A percentile compares a stretch with the other conserved stretches of the same genome.
These are phyloP conservation scores for Phytophthora uliginosa DNA, from an alignment of 352 stramenopile species.

Conservation along the genomic window DNA sequence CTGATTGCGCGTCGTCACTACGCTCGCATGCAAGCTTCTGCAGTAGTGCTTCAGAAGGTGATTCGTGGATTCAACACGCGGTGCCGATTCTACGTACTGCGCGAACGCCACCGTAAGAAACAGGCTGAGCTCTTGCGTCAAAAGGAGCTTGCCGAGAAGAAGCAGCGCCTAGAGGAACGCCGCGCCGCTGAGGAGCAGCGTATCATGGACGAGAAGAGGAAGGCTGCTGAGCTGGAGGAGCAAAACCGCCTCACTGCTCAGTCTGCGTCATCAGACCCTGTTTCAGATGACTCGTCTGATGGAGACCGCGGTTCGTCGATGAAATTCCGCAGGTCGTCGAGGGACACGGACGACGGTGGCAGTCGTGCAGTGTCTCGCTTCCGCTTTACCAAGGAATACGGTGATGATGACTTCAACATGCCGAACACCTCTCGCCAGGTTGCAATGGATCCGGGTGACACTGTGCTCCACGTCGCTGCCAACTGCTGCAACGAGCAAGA, in stretches of 20 bases:
- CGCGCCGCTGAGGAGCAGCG: constrained; percentile 37
- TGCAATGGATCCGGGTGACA: constrained; percentile 89
- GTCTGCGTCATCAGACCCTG: constrained; percentile 69
- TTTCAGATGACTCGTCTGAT: constrained; percentile 82
- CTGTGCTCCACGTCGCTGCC: constrained; percentile 85
- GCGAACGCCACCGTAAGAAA: constrained; percentile 55
- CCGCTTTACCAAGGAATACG: constrained; percentile 87
- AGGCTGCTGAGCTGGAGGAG: constrained; percentile 61
- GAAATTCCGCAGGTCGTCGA: constrained; percentile 26
- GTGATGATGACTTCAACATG: constrained; percentile 55
- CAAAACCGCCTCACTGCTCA: constrained; percentile 72
- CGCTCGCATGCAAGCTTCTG: constrained; percentile 53
- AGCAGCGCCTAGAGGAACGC: constrained; percentile 43
- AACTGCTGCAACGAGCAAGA: constrained; percentile 92
- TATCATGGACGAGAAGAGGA: constrained; percentile 56
- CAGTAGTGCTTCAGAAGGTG: constrained; percentile 61
- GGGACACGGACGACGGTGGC: constrained; percentile 30
- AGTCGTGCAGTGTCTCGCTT: constrained; percentile 72
- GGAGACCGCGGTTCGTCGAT: constrained; percentile 53
- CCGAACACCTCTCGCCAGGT: constrained; percentile 74
- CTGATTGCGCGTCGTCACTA: constrained; percentile 65
- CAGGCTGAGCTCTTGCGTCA: constrained; percentile 51
- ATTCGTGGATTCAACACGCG: constrained; percentile 79
- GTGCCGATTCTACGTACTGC: constrained; percentile 61
- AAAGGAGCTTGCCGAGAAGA: constrained; percentile 49